Conservation (phyloP, 2,329 filamentous ascomycete species). For the Rugonectria rugulosa region DNA sequence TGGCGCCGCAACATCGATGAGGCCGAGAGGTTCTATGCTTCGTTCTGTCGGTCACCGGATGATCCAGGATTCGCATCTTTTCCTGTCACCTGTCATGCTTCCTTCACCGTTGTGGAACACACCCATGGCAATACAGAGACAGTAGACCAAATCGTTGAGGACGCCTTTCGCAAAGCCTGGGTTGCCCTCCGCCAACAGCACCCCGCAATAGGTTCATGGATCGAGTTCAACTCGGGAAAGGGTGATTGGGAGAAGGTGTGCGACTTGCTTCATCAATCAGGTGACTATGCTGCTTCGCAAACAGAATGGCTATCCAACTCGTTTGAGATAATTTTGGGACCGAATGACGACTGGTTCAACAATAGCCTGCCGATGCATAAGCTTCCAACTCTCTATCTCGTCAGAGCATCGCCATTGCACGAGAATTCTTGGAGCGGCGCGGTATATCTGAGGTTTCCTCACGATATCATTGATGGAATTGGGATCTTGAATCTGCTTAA, state of each 20-base stretch:
- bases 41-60: background rate
- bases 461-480: constrained; percentile 3
- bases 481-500: background rate
- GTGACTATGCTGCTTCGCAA: no score
- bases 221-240: background rate
- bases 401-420: background rate
- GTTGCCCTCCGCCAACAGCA: background rate
- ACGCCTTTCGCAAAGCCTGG: background rate
- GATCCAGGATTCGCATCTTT: background rate
- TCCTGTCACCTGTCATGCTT: constrained; percentile 1
- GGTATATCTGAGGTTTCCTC: constrained; percentile 1
- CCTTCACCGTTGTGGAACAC: background rate
- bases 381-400: background rate
- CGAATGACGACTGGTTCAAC: background rate
- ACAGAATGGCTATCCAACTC: background rate
- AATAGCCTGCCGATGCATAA: background rate
- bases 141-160: background rate
- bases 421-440: background rate
- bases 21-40: constrained; percentile 5
- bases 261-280: no score
- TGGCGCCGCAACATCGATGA: constrained; percentile 10
- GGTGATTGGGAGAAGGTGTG: background rate
- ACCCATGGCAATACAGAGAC: background rate
- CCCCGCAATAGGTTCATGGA: constrained; percentile 4
- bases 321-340: background rate